Percentiles rank a stretch among this genome's conserved stretches.
phyloP scores from a whole-genome alignment of 2,329 filamentous ascomycete genomes.

The Juglanconis sp. region DNA sequence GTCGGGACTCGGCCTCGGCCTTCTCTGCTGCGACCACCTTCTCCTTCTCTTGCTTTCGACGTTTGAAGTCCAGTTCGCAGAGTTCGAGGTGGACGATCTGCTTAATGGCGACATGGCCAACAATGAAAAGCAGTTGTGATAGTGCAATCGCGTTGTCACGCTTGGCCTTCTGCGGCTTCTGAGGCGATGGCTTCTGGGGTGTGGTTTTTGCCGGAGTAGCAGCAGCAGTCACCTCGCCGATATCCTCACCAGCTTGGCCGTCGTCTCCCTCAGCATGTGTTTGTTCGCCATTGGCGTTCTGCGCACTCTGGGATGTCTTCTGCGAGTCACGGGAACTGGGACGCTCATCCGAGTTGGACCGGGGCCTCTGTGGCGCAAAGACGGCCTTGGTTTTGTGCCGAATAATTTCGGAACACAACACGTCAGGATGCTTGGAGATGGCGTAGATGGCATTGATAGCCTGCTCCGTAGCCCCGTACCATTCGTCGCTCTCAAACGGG shows the following conservation, averaged over 20 bases:
- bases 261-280: conserved; percentile 19
- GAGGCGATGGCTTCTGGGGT: conserved; percentile 19
- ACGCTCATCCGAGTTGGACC: conserved; percentile 36
- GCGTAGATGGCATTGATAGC: conserved; percentile 94
- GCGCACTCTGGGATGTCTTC: conserved; percentile 25
- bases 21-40: conserved; percentile 54
- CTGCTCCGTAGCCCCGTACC: conserved; percentile 94
- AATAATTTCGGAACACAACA: conserved; percentile 86
- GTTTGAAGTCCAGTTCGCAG: conserved; percentile 97
- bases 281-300: conserved; percentile 31
- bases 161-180: conserved; percentile 34
- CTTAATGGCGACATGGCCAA: conserved; percentile 96
- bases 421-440: conserved; percentile 89
- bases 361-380: conserved; percentile 50
- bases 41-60: conserved; percentile 86
- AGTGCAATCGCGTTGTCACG: conserved; percentile 72
- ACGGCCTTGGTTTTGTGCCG: conserved; percentile 82
- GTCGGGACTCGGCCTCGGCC: conserved; percentile 31
- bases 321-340: conserved; percentile 18
- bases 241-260: conserved; percentile 19
- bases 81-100: conserved; percentile 97
- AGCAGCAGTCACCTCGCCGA: conserved; percentile 17
- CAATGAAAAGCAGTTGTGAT: conserved; percentile 89
- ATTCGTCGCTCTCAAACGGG: conserved; percentile 86
- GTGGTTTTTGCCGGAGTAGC: conserved; percentile 5